Evolutionary conservation across 441 rosid genomes (phyloP).

Genomic region (Capsella rubella): DNA sequence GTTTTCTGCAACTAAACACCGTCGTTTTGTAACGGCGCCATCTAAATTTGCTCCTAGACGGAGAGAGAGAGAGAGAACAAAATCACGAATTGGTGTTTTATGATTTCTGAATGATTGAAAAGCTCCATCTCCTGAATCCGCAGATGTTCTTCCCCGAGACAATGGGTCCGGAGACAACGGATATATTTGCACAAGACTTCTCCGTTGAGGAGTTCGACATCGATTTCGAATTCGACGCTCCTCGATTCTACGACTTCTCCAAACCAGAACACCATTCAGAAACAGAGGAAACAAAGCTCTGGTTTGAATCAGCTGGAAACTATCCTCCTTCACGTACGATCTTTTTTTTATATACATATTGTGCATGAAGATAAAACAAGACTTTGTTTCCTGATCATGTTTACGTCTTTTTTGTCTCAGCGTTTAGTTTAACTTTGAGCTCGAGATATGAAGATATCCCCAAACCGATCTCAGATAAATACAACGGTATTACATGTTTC

Average conservation of each 20-base stretch:
- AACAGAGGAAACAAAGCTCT: constrained; percentile 50
- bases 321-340: constrained; percentile 66
- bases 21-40: constrained; percentile 37
- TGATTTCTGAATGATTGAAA: constrained; percentile 6
- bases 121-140: background rate
- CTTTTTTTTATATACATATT: background rate
- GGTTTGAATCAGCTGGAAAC: constrained; percentile 58
- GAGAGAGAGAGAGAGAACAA: background rate
- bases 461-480: constrained; percentile 35
- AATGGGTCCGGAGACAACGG: constrained; percentile 39
- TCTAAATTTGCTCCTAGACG: constrained; percentile 25
- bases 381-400: constrained; percentile 1
- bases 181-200: constrained; percentile 15
- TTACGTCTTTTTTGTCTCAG: constrained; percentile 34
- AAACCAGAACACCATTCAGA: constrained; percentile 47
- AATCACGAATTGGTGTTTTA: background rate
- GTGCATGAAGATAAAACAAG: background rate
- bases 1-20: constrained; percentile 25
- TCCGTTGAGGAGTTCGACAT: constrained; percentile 47
- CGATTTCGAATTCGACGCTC: constrained; percentile 64
- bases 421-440: constrained; percentile 46
- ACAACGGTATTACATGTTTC: constrained; percentile 19
- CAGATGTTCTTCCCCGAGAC: constrained; percentile 24
- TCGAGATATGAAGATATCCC: constrained; percentile 38
- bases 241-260: constrained; percentile 55